A percentile compares a stretch with the other conserved stretches of the same genome.
Conservation (phyloP, 2,329 filamentous ascomycete species). For the Escovopsis sp. region DNA sequence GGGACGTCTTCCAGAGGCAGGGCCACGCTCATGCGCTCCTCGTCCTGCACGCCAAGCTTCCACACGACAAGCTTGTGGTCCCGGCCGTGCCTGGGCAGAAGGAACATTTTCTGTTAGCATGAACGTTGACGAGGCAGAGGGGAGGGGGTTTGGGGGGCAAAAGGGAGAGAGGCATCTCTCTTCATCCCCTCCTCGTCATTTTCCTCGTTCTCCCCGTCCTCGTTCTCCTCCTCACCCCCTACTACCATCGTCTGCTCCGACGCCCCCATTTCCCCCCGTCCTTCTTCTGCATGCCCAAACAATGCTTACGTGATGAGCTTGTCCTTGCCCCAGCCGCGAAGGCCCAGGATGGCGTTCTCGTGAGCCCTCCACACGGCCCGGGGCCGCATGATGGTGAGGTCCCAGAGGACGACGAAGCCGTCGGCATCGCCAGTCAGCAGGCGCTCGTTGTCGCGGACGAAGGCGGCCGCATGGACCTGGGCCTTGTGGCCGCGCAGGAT, state of each 20-base stretch:
- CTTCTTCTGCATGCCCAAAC: too few relatives aligned
- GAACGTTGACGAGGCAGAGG: not conserved
- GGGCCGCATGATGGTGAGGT: constrained; percentile 64
- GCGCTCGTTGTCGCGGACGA: constrained; percentile 57
- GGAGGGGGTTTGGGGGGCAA: not conserved
- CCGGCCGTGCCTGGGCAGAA: constrained; percentile 56
- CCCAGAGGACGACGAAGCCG: constrained; percentile 80
- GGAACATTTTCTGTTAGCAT: not conserved
- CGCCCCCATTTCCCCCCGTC: too few relatives aligned
- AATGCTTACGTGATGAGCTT: constrained; percentile 65
- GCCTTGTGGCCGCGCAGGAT: constrained; percentile 76
- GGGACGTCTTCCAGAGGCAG: constrained; percentile 53
- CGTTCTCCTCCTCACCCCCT: too few relatives aligned
- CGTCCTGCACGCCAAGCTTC: constrained; percentile 49
- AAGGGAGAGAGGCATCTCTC: not conserved
- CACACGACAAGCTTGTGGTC: constrained; percentile 80
- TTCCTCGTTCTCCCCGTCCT: too few relatives aligned
- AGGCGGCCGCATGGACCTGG: constrained; percentile 62
- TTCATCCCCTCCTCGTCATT: too few relatives aligned
- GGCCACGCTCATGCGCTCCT: constrained; percentile 46
- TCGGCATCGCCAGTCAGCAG: constrained; percentile 80
- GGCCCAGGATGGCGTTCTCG: constrained; percentile 56
- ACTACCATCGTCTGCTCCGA: not conserved
- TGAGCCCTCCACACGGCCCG: constrained; percentile 80
- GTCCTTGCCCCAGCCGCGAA: constrained; percentile 55